Conservation (phyloP, 805 yeast genomes). For the Metschnikowia gruessii region DNA sequence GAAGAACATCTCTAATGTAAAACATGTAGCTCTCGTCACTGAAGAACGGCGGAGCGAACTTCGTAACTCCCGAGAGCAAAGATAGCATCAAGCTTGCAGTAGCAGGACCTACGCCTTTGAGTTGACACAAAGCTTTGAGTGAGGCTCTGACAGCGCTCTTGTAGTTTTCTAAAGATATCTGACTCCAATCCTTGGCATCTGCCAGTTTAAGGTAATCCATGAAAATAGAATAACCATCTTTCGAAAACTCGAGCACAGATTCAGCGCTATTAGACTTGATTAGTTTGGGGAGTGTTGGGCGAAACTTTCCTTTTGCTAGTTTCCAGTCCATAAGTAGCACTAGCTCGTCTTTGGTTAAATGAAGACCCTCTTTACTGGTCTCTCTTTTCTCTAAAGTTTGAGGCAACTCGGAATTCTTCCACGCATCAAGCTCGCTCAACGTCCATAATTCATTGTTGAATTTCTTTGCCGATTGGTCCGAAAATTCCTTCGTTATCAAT, state of each 20-base stretch:
- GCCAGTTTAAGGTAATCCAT: constrained; percentile 6
- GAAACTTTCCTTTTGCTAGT: constrained; percentile 38
- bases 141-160: constrained; percentile 22
- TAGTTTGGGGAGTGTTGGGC: constrained; percentile 44
- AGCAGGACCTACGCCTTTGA: constrained; percentile 52
- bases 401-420: constrained; percentile 37
- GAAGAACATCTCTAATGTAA: constrained; percentile 27
- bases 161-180: constrained; percentile 17
- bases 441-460: constrained; percentile 26
- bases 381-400: constrained; percentile 23
- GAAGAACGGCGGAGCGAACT: constrained; percentile 43
- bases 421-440: constrained; percentile 36
- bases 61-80: constrained; percentile 22
- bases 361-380: constrained; percentile 14
- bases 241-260: constrained; percentile 30
- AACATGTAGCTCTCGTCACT: constrained; percentile 47
- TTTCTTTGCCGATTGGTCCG: constrained; percentile 25
- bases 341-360: constrained; percentile 41
- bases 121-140: constrained; percentile 31
- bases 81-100: constrained; percentile 46
- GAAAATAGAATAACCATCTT: constrained; percentile 23
- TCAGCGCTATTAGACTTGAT: constrained; percentile 36
- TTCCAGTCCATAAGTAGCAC: constrained; percentile 48
- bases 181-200: constrained; percentile 9
- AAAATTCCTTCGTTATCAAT: constrained; percentile 27